phyloP scores from a whole-genome alignment of 495 filamentous ascomycete genomes.

The Achaetomiella virescens region DNA sequence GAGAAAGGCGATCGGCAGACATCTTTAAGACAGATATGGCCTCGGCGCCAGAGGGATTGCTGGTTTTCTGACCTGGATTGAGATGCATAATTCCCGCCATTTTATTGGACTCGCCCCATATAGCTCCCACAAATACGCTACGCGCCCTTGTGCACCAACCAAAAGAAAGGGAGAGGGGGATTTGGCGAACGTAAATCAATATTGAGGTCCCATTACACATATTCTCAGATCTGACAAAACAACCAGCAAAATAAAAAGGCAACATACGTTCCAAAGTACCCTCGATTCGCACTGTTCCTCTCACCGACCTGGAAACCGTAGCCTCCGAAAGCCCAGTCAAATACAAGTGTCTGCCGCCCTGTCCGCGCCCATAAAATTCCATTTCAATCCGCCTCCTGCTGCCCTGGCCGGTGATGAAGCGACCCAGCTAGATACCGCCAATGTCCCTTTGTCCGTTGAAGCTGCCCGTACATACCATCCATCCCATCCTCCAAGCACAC shows the following conservation, averaged over 20 bases:
- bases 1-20: too few species aligned
- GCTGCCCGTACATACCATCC: neutral
- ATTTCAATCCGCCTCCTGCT: neutral
- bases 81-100: too few species aligned
- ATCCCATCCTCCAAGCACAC: neutral
- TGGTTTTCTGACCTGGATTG: too few species aligned
- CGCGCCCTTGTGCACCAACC: too few species aligned
- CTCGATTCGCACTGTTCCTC: slow-evolving; percentile 14
- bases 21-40: too few species aligned
- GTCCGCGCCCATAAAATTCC: neutral
- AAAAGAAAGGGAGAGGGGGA: too few species aligned
- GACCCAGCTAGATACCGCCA: neutral
- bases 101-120: too few species aligned
- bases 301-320: slow-evolving; percentile 15
- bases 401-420: slow-evolving; percentile 3
- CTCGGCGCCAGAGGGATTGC: too few species aligned
- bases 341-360: neutral
- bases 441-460: slow-evolving; percentile 1
- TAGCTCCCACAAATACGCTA: too few species aligned
- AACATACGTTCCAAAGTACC: neutral
- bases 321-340: neutral
- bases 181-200: too few species aligned
- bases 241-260: neutral
- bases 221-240: neutral
- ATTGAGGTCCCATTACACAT: too few species aligned